Conservation (phyloP, 208 protist species). For the Leishmania mexicana region DNA sequence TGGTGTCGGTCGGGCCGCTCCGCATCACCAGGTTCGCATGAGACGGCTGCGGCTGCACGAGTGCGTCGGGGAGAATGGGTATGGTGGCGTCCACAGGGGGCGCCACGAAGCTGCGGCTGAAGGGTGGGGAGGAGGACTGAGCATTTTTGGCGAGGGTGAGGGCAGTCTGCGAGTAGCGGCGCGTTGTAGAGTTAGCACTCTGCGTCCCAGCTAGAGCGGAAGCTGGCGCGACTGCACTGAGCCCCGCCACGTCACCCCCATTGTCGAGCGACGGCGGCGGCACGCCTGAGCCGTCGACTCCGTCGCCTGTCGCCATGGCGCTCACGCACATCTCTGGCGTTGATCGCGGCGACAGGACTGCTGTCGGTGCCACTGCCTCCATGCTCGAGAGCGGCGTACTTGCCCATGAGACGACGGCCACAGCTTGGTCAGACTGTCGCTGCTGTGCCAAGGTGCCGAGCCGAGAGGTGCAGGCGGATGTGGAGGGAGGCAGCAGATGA, state of each 20-base stretch:
- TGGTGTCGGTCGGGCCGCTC: background rate
- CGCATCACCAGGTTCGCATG: conserved; percentile 6
- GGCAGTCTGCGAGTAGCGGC: background rate
- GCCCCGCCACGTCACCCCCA: background rate
- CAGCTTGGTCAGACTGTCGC: conserved; percentile 1
- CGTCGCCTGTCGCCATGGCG: background rate
- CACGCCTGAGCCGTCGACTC: background rate
- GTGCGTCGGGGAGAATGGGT: background rate
- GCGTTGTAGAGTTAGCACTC: background rate
- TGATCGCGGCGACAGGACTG: conserved; percentile 14
- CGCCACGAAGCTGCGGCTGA: background rate
- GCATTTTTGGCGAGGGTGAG: background rate
- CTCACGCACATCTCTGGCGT: background rate
- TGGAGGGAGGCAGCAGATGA: conserved; percentile 20
- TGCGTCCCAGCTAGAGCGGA: background rate
- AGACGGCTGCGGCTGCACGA: background rate
- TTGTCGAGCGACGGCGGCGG: background rate
- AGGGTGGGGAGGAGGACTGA: background rate
- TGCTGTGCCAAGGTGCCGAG: conserved; percentile 12
- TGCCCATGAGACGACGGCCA: background rate
- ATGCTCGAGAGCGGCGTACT: background rate
- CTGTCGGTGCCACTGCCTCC: background rate
- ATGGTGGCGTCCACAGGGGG: background rate
- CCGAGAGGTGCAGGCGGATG: background rate
- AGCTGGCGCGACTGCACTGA: background rate